Base-by-base conservation (phyloP, 176 grass and related monocot species). In the Oryza glaberrima region DNA sequence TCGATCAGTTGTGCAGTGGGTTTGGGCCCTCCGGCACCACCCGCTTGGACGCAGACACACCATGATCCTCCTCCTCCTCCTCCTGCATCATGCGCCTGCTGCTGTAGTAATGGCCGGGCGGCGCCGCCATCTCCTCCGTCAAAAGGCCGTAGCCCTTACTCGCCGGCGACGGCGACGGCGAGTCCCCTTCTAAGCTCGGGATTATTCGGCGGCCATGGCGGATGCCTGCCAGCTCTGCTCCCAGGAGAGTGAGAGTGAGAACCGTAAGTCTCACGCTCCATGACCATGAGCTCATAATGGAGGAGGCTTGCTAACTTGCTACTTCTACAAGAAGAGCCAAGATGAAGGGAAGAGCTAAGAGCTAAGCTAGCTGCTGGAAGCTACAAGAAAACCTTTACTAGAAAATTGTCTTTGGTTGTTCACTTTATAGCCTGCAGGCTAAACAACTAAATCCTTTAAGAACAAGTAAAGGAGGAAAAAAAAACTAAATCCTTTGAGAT, bases 1-100 rank as follows among this genome's bases (percentile, higher is more conserved):
- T 45, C 10, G 10, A 46, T 76, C 77, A 75, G 54, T 86, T 86
- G 45, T 86, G 84, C 58, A 86, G 84, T 36, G 84, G 84, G 34
- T 86, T 86, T 11, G 84, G 60, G 34, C 84, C 70, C 60, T 51
- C 9, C 69, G 84, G 77, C 60, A 81, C 84, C 60, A 5, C 12
- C 15, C 84, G 51, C 84, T 67, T 81, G 58, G 84, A 80, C 32
- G 65, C 84, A 23, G 69, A 80, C 19, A 80, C 25, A 3, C 9
- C 58, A 63, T 44, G 43, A 44, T 22, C 19, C 0, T 60, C 35
- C 34, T 28, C 54, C 34, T 28, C 54, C 9, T 60, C 56, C 11
- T 61, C 56, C 35, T 72, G 52, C 19, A 25, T 41, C 41, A 64
- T 22, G 5, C 52, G 52, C 81, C 69, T 54, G 25, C 46, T 22